phyloP scores from a whole-genome alignment of 2,329 filamentous ascomycete genomes.

The Cladobotryum mycophilum region DNA sequence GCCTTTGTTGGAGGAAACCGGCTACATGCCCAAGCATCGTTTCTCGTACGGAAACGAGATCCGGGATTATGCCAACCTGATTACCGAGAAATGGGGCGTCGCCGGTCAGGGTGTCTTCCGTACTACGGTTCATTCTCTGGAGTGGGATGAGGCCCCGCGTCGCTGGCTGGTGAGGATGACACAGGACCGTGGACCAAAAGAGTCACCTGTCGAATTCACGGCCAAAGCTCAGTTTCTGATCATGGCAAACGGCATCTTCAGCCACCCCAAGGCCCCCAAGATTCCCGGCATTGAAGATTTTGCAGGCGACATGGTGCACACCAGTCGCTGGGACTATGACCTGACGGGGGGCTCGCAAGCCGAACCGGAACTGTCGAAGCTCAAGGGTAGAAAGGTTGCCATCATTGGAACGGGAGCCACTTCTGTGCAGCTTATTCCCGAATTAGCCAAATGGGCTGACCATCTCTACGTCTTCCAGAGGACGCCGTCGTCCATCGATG shows the following conservation, averaged over 20 bases:
- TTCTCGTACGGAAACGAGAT: conserved; percentile 40
- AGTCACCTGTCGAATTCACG: conserved; percentile 16
- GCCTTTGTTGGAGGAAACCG: conserved; percentile 53
- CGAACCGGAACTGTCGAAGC: conserved; percentile 35
- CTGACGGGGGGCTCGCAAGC: conserved; percentile 35
- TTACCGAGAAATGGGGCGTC: conserved; percentile 37
- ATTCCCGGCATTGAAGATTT: conserved; percentile 37
- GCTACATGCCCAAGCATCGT: conserved; percentile 49
- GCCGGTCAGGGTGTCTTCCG: conserved; percentile 33
- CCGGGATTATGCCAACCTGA: conserved; percentile 33
- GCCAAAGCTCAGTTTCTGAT: conserved; percentile 35
- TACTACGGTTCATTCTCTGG: conserved; percentile 32
- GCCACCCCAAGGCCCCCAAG: conserved; percentile 36
- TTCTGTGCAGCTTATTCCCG: conserved; percentile 38
- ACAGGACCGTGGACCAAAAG: conserved; percentile 21
- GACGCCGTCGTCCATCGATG: conserved; percentile 40
- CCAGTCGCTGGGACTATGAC: conserved; percentile 40
- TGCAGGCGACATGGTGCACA: conserved; percentile 38
- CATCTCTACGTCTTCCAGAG: conserved; percentile 52
- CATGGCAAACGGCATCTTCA: conserved; percentile 33
- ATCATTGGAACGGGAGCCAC: conserved; percentile 47
- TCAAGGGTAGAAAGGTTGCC: conserved; percentile 41
- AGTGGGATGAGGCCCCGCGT: conserved; percentile 39
- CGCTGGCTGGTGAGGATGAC: conserved; percentile 18
- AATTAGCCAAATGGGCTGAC: conserved; percentile 40